These are phyloP conservation scores for Pugionium dolabratum DNA, from an alignment of 345 rosid genomes.

Conservation along the genomic window DNA sequence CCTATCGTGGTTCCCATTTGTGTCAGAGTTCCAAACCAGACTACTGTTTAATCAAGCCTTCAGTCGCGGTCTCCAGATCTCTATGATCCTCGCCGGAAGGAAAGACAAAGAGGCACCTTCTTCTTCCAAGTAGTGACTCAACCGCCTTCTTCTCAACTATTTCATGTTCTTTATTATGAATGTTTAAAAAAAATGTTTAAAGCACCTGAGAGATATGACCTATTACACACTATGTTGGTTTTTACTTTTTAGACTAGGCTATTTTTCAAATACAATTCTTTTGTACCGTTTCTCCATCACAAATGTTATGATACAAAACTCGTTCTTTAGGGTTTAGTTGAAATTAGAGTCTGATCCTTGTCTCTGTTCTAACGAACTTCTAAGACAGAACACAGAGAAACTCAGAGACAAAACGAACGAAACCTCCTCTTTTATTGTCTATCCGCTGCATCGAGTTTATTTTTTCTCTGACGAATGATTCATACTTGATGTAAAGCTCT, in stretches of 20 bases:
- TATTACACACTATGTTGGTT: too few species aligned
- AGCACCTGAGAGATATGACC: too few species aligned
- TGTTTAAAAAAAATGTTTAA: too few species aligned
- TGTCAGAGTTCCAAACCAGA: constrained; percentile 84
- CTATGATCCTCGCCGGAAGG: constrained; percentile 74
- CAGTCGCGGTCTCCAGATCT: constrained; percentile 91
- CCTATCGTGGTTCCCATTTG: constrained; percentile 90
- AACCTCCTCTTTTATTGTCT: not conserved
- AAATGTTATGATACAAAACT: not conserved
- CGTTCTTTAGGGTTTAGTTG: not conserved
- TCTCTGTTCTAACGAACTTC: not conserved
- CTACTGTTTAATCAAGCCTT: constrained; percentile 94
- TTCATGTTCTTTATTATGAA: not conserved
- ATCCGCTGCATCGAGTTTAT: too few species aligned
- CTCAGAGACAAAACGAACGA: not conserved
- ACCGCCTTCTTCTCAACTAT: not conserved
- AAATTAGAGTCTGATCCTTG: constrained; percentile 22
- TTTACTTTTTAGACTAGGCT: too few species aligned
- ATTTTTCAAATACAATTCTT: too few species aligned
- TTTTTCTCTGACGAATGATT: too few species aligned
- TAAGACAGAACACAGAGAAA: too few species aligned
- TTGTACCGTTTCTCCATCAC: too few species aligned
- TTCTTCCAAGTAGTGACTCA: constrained; percentile 27
- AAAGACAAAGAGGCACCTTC: constrained; percentile 49
- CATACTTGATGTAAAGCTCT: not conserved